These are phyloP conservation scores for Corymbia maculata DNA, from an alignment of 345 rosid genomes.

Conservation along the genomic window DNA sequence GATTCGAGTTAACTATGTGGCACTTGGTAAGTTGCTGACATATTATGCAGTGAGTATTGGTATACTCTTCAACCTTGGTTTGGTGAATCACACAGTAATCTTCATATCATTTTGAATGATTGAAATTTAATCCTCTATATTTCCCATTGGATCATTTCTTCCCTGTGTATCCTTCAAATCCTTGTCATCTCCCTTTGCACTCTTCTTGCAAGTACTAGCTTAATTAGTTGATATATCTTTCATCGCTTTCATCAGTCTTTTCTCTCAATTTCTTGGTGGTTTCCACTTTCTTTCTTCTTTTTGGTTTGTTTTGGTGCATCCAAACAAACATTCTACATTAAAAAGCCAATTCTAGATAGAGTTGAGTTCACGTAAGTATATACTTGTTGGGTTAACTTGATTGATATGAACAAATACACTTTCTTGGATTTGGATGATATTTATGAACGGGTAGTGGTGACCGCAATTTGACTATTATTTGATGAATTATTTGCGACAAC, in stretches of 20 bases:
- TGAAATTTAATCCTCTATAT: background rate
- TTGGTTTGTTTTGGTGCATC: background rate
- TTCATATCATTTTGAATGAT: background rate
- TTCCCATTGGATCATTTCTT: background rate
- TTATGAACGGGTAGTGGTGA: background rate
- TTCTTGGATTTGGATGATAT: background rate
- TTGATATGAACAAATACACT: background rate
- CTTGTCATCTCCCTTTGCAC: background rate
- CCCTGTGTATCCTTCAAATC: background rate
- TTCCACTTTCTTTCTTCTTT: background rate
- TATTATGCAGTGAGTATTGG: background rate
- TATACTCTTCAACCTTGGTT: background rate
- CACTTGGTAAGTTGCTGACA: background rate
- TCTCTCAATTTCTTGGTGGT: background rate
- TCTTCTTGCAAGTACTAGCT: background rate
- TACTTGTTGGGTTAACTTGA: fast-evolving
- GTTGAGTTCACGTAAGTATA: background rate
- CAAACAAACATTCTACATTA: background rate
- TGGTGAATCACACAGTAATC: background rate
- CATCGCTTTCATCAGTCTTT: background rate
- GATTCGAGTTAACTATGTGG: background rate
- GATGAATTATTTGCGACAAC: background rate
- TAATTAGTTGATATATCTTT: background rate
- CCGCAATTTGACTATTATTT: background rate
- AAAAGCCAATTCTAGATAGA: background rate